Conservation (phyloP, 176 grass and related monocot species). For the Tillandsia leiboldiana region DNA sequence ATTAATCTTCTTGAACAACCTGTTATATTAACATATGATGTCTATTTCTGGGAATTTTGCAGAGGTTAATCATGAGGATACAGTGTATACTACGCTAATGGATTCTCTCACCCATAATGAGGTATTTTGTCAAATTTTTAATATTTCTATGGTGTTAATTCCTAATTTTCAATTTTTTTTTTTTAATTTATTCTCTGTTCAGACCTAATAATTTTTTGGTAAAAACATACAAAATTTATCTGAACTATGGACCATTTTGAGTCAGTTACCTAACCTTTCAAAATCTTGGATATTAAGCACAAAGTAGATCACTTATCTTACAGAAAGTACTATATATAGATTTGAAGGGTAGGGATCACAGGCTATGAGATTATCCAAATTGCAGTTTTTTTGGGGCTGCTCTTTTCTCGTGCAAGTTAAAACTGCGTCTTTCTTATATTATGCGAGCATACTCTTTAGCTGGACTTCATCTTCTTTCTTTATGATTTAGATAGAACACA, state of each 20-base stretch:
- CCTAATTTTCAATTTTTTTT: not conserved
- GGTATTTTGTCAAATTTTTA: slow-evolving; percentile 29
- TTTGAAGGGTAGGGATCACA: too few species aligned
- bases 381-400: not conserved
- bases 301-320: too few species aligned
- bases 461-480: not conserved
- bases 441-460: too few species aligned
- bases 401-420: not conserved
- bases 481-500: slow-evolving; percentile 43
- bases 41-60: slow-evolving; percentile 20
- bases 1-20: too few species aligned
- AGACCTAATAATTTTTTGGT: too few species aligned
- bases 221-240: too few species aligned
- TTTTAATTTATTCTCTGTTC: not conserved
- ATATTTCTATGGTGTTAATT: slow-evolving; percentile 1
- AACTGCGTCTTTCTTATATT: too few species aligned
- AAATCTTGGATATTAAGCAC: too few species aligned
- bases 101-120: slow-evolving; percentile 48
- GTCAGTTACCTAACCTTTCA: too few species aligned
- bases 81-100: slow-evolving; percentile 50
- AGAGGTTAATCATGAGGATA: slow-evolving; percentile 31
- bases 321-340: too few species aligned
- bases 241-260: too few species aligned
- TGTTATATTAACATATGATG: not conserved
- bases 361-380: too few species aligned